phyloP scores from a whole-genome alignment of 176 grass and related monocot genomes.

The Pontederia crassipes region DNA sequence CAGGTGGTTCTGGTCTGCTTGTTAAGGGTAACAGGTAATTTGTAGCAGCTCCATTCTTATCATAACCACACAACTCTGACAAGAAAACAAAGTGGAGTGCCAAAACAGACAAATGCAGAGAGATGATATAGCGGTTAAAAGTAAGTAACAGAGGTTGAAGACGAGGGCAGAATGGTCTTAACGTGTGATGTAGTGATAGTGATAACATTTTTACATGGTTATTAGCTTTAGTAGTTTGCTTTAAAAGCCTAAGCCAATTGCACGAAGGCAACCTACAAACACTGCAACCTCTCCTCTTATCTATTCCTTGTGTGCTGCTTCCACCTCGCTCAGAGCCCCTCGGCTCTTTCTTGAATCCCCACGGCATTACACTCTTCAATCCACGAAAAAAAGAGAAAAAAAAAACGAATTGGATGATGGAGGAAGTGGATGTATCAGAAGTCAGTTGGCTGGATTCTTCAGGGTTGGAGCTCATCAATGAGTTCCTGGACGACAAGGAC shows the following conservation, averaged over 20 bases:
- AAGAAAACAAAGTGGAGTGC: too few species aligned
- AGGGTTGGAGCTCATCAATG: not conserved
- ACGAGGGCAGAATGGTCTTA: too few species aligned
- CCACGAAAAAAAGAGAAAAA: not conserved
- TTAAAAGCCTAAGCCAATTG: too few species aligned
- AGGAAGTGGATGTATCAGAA: not conserved
- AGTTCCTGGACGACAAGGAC: not conserved
- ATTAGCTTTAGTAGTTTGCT: too few species aligned
- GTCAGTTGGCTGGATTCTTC: not conserved
- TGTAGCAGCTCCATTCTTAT: slow-evolving; percentile 1
- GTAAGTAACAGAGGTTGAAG: not conserved
- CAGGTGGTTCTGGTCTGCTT: slow-evolving; percentile 3
- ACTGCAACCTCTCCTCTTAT: too few species aligned
- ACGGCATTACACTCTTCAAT: not conserved
- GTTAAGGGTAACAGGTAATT: not conserved
- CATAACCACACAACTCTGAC: not conserved
- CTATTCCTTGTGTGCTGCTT: too few species aligned
- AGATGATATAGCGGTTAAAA: not conserved
- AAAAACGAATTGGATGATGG: not conserved
- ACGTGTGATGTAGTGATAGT: too few species aligned
- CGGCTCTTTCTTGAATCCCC: not conserved
- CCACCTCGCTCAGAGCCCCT: too few species aligned
- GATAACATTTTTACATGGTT: too few species aligned
- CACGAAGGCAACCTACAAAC: too few species aligned
- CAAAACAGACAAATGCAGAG: not conserved